Evolutionary conservation across 805 yeast species (phyloP).

Genomic region (Ogataea naganishii): DNA sequence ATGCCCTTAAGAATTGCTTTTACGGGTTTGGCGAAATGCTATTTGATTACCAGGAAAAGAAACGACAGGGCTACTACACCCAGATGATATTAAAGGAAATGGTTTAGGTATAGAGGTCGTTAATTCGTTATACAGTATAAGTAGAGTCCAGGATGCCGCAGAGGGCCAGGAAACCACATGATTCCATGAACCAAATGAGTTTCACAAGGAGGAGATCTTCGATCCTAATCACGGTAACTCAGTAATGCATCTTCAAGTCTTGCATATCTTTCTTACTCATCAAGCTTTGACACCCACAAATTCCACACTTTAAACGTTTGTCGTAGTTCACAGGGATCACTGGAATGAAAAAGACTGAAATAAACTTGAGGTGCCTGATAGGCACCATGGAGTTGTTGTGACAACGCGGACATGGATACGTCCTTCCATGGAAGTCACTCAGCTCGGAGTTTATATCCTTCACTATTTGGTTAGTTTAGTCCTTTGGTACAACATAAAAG

Average conservation of each 20-base stretch:
- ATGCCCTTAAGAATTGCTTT: slow-evolving; percentile 35
- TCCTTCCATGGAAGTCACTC: slow-evolving; percentile 3
- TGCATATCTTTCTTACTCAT: slow-evolving; percentile 6
- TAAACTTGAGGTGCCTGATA: slow-evolving; percentile 13
- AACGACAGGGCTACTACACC: slow-evolving; percentile 14
- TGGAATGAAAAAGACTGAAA: slow-evolving; percentile 18
- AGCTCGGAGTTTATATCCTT: slow-evolving; percentile 5
- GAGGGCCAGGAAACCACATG: too few relatives aligned
- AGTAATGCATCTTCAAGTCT: too few relatives aligned
- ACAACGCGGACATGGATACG: slow-evolving; percentile 17
- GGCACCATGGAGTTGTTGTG: slow-evolving; percentile 18
- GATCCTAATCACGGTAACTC: too few relatives aligned
- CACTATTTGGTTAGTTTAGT: slow-evolving; percentile 3
- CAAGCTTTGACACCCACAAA: slow-evolving; percentile 11
- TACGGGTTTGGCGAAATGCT: slow-evolving; percentile 24
- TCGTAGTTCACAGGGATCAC: slow-evolving; percentile 15
- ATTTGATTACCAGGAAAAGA: slow-evolving; percentile 18
- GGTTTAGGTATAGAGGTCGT: too few relatives aligned
- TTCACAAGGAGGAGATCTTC: too few relatives aligned
- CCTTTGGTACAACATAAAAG: slow-evolving; percentile 3
- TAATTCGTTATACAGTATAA: too few relatives aligned
- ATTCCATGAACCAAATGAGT: too few relatives aligned
- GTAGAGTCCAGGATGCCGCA: too few relatives aligned
- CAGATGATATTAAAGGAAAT: too few relatives aligned
- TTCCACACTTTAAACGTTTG: slow-evolving; percentile 16